Evolutionary conservation across 441 rosid genomes (phyloP), one percentile per base, ranked within the genome.

Genomic region (Populus hybrid): DNA sequence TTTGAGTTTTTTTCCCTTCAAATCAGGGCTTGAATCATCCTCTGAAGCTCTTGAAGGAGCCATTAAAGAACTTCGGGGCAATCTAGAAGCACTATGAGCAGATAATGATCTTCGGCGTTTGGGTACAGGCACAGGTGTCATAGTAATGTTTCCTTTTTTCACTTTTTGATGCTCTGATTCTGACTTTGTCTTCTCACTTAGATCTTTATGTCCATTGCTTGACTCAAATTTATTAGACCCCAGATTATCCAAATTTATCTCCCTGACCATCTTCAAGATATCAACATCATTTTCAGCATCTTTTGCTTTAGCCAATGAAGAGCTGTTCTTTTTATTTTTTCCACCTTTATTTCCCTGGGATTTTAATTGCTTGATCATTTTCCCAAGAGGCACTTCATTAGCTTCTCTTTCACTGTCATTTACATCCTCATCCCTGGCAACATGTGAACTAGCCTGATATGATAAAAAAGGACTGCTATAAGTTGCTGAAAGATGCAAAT

Each of bases 221-320:
- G 97, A 85, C 75, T 90, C 97, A 82, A 90, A 90, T 83, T 88
- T 93, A 78, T 84, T 84, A 79, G 93, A 59, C 79, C 78, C 90
- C 76, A 88, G 57, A 83, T 89, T 89, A 87, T 90, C 97, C 85
- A 90, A 81, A 81, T 94, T 94, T 84, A 97, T 93, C 81, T 93
- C 98, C 83, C 97, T 91, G 81, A 92, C 99, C 98, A 93, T 84
- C 84, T 90, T 87, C 86, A 94, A 85, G 81, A 97, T 88, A 82
- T 97, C 98, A 36, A 97, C 90, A 86, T 90, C 97, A 82, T 79
- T 88, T 82, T 86, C 92, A 83, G 83, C 87, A 81, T 84, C 86
- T 78, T 87, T 86, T 40, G 77, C 80, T 81, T 87, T 90, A 79
- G 85, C 85, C 18, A 85, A 80, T 72, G 74, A 75, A 75, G 88